Evolutionary conservation across 768 basidiomycete genomes (phyloP).

Genomic region (Rickenella mellea): DNA sequence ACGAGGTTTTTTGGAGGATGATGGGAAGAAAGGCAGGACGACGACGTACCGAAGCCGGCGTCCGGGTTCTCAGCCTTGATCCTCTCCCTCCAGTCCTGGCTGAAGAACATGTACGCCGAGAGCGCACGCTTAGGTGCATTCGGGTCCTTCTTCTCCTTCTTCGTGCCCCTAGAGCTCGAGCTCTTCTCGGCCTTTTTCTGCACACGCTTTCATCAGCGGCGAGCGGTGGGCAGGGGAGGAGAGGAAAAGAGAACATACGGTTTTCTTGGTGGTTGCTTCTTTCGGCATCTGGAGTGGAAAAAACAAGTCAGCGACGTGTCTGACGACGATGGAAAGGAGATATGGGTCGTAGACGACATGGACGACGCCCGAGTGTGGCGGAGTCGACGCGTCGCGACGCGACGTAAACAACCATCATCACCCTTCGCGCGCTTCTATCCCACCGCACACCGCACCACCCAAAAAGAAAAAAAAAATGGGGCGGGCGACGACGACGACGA

Average conservation of each 20-base stretch:
- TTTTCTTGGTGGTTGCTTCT: slow-evolving; percentile 53
- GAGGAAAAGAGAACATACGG: slow-evolving; percentile 33
- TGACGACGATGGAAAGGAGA: not conserved
- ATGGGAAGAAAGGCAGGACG: not conserved
- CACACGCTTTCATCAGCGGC: slow-evolving; percentile 38
- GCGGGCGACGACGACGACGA: too few species aligned
- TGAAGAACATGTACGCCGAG: slow-evolving; percentile 99
- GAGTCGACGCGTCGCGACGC: too few species aligned
- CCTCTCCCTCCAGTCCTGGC: slow-evolving; percentile 89
- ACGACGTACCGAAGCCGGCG: slow-evolving; percentile 70
- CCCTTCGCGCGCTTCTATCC: too few species aligned
- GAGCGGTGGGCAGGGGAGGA: slow-evolving; percentile 12
- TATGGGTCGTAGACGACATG: too few species aligned
- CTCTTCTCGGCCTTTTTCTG: slow-evolving; percentile 54
- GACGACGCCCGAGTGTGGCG: too few species aligned
- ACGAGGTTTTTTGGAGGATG: slow-evolving; percentile 7
- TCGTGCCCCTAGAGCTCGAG: too few species aligned
- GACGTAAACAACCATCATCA: too few species aligned
- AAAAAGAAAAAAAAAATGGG: too few species aligned
- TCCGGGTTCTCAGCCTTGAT: slow-evolving; percentile 96
- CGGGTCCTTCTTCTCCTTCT: slow-evolving; percentile 66
- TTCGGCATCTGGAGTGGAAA: slow-evolving; percentile 62
- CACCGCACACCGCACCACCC: too few species aligned
- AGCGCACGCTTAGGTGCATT: slow-evolving; percentile 87
- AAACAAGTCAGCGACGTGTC: slow-evolving; percentile 1